Conservation (phyloP, 768 basidiomycete genomes). For the Nidularia pulvinata region DNA sequence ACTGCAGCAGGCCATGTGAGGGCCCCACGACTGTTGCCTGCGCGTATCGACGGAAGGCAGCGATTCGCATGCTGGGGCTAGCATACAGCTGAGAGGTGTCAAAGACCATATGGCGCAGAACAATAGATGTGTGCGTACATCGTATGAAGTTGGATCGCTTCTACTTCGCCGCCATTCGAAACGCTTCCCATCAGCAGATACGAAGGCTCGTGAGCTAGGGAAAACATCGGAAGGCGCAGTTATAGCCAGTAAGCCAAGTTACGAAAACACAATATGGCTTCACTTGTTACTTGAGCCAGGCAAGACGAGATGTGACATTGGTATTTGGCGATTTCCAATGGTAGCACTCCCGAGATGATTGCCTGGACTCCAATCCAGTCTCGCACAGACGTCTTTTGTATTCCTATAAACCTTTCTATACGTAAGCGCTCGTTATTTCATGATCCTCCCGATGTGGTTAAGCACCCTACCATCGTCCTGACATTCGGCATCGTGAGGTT, state of each 20-base stretch:
- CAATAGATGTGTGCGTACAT: constrained; percentile 39
- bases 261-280: constrained; percentile 13
- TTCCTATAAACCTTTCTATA: constrained; percentile 42
- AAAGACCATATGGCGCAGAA: constrained; percentile 2
- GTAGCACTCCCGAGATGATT: constrained; percentile 55
- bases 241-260: constrained; percentile 6
- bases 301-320: constrained; percentile 64
- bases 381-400: constrained; percentile 45
- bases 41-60: constrained; percentile 52
- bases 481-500: constrained; percentile 36
- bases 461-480: constrained; percentile 53
- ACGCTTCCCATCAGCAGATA: constrained; percentile 50
- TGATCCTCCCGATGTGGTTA: no score
- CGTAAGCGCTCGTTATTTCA: no score
- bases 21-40: constrained; percentile 61
- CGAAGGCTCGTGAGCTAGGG: constrained; percentile 61
- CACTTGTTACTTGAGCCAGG: constrained; percentile 52
- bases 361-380: constrained; percentile 50
- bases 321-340: constrained; percentile 50
- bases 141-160: constrained; percentile 52
- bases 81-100: constrained; percentile 38
- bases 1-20: constrained; percentile 62
- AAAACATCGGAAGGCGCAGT: constrained; percentile 6
- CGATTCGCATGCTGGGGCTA: constrained; percentile 49
- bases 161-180: constrained; percentile 67